Base-by-base conservation (phyloP, 202 grass and related monocot species). In the Setaria viridis region DNA sequence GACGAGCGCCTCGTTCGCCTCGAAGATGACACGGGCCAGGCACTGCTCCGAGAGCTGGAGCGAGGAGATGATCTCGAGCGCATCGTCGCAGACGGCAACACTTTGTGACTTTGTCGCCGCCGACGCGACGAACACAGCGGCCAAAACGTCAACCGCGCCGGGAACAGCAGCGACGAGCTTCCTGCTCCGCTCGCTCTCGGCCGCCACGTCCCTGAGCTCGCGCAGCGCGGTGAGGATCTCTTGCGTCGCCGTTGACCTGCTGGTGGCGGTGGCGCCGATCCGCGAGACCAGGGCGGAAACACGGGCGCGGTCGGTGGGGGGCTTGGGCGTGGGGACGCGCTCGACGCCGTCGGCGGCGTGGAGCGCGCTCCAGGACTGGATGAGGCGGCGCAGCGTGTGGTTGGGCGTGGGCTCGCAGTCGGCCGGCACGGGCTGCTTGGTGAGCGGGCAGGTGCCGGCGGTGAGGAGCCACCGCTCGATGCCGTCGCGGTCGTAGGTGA, bases 381-480 rank as follows among this genome's bases (percentile, higher is more conserved):
- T 94, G 48, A 94, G 87, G 56, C 89, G 89, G 68, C 80, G 82
- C 39, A 94, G 87, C 77, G 92, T 94, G 81, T 86, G 72, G 85
- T 94, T 94, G 30, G 92, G 92, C 62, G 89, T 94, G 48, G 85
- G 87, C 0, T 84, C 85, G 58, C 48, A 84, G 72, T 85, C 85
- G 0, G 68, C 33, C 63, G 83, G 17, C 25, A 90, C 84, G n/a
- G 50, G 54, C 85, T 88, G 89, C 67, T 91, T 94, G 21, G 92
- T 94, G 60, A 91, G 67, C 62, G 89, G 92, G 81, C 92, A 94
- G n/a, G 80, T 70, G 42, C 7, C 67, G 50, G 17, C 74, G 33
- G 74, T 29, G 78, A 95, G 86, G 39, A 94, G 89, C 92, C 92
- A 94, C 0, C 87, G 85, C 37, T 86, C 78, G 87, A 94, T 94